phyloP scores from a whole-genome alignment of 202 grass and related monocot species.

The Zizania palustris region DNA sequence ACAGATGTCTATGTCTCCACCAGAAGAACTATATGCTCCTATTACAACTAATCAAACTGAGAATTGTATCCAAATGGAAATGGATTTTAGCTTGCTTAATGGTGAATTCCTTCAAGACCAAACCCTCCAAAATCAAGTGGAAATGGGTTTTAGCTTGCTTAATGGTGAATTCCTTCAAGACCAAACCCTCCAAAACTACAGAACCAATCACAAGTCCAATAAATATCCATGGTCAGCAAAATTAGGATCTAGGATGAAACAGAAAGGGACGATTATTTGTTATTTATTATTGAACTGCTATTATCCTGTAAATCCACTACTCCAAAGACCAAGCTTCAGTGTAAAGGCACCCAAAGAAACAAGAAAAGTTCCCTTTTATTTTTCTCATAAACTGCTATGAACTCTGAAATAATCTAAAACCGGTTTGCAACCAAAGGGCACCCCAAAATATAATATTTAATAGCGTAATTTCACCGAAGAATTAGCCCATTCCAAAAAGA shows the following conservation, averaged over 20 bases:
- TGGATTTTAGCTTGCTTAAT: conserved; percentile 17
- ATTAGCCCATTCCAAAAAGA: conserved; percentile 12
- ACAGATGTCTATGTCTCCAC: neutral
- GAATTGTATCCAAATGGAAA: neutral
- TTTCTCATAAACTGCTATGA: neutral
- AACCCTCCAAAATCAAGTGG: conserved; percentile 13
- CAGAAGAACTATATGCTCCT: neutral
- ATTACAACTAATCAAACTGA: conserved; percentile 1
- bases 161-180: neutral
- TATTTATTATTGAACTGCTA: neutral
- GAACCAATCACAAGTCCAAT: neutral
- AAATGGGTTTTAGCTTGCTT: conserved; percentile 11
- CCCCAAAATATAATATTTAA: conserved; percentile 5
- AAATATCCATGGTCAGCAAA: neutral
- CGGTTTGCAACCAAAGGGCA: neutral
- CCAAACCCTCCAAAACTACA: conserved; percentile 6
- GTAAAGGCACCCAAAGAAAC: neutral
- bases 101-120: neutral
- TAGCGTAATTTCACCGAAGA: neutral
- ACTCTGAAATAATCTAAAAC: neutral
- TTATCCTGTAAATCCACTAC: neutral
- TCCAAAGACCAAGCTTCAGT: neutral
- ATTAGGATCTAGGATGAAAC: neutral
- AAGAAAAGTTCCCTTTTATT: neutral
- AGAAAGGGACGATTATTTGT: neutral